Conservation (phyloP, 1,284 basidiomycete species). For the Rhodotorula mucilaginosa region DNA sequence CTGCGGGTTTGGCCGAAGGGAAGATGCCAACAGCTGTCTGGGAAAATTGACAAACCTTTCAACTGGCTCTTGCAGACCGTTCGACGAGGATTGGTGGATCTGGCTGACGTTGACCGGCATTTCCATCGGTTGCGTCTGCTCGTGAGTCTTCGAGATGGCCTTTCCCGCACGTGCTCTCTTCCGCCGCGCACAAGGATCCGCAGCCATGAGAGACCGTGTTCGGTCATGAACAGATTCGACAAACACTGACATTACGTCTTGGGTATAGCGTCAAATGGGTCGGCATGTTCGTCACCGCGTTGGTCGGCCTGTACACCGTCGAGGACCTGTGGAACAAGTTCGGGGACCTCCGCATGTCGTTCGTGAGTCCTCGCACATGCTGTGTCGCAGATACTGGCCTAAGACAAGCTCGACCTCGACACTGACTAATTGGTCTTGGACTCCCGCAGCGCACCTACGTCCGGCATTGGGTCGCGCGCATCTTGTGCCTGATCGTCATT, state of each 20-base stretch:
- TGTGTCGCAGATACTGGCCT: background rate
- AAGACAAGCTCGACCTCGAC: too few species aligned
- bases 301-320: constrained; percentile 93
- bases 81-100: constrained; percentile 93
- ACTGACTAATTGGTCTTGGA: constrained; percentile 20
- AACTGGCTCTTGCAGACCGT: constrained; percentile 60
- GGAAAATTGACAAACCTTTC: background rate
- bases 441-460: constrained; percentile 65
- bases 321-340: constrained; percentile 99
- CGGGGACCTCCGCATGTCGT: constrained; percentile 88
- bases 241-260: background rate
- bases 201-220: background rate
- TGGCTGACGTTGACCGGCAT: constrained; percentile 88
- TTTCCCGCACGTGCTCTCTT: background rate
- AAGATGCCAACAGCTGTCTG: background rate
- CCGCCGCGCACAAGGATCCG: too few species aligned
- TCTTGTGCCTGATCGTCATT: constrained; percentile 80
- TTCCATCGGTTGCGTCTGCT: constrained; percentile 92
- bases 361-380: constrained; percentile 56
- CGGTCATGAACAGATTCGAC: too few species aligned
- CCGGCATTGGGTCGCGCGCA: constrained; percentile 86
- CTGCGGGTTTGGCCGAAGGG: background rate
- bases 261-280: constrained; percentile 84
- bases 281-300: constrained; percentile 87
- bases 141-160: constrained; percentile 53